Percentiles rank a stretch among this genome's conserved stretches.
Conservation (phyloP, 2,329 filamentous ascomycete genomes). For the Xylaria hypoxylon region DNA sequence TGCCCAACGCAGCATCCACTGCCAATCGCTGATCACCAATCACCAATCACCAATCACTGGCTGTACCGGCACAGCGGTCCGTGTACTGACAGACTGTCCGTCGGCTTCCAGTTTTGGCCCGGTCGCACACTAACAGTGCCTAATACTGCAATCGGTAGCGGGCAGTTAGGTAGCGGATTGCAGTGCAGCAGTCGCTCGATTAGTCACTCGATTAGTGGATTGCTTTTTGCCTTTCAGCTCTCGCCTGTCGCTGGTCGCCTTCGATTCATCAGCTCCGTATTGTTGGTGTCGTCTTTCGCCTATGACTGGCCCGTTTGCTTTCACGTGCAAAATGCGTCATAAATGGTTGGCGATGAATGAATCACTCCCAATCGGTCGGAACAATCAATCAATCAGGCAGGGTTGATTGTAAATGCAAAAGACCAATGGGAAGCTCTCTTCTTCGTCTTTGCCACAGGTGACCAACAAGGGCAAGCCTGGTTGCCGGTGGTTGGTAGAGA, state of each 20-base stretch:
- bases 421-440: constrained; percentile 1
- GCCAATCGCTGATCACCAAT: background rate
- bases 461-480: constrained; percentile 7
- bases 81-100: constrained; percentile 26
- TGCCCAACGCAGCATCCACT: constrained; percentile 9
- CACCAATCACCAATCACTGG: constrained; percentile 24
- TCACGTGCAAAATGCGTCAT: constrained; percentile 27
- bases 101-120: constrained; percentile 27
- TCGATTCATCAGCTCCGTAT: constrained; percentile 28
- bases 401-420: background rate
- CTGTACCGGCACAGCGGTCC: constrained; percentile 40
- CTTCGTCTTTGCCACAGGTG: constrained; percentile 25
- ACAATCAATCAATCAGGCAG: constrained; percentile 4
- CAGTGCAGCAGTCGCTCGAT: background rate
- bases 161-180: constrained; percentile 7
- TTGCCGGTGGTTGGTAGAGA: background rate
- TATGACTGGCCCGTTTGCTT: constrained; percentile 15
- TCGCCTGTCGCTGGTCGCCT: constrained; percentile 31
- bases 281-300: constrained; percentile 5
- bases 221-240: constrained; percentile 31
- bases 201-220: constrained; percentile 24
- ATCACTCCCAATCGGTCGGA: constrained; percentile 25
- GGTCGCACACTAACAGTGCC: constrained; percentile 12
- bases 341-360: constrained; percentile 31
- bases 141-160: constrained; percentile 7